Conservation (phyloP, 768 basidiomycete genomes). For the Exidia glandulosa region DNA sequence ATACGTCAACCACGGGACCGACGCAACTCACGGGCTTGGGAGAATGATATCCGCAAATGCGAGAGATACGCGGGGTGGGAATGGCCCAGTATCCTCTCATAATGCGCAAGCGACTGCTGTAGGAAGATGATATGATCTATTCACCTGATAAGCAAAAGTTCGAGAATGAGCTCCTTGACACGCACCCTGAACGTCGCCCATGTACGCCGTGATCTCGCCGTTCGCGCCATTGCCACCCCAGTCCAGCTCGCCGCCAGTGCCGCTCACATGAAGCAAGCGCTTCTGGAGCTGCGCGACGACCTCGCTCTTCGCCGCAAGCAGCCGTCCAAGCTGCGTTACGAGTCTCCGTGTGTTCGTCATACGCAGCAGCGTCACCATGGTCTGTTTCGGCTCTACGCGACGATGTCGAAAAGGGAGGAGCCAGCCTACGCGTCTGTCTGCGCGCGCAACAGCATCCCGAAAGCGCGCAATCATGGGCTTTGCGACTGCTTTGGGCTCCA, state of each 20-base stretch:
- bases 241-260: constrained; percentile 20
- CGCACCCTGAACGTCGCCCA: constrained; percentile 86
- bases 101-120: constrained; percentile 73
- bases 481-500: no score
- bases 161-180: background rate
- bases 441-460: background rate
- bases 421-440: background rate
- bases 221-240: constrained; percentile 22
- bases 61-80: constrained; percentile 80
- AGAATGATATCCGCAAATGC: constrained; percentile 55
- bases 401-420: constrained; percentile 1
- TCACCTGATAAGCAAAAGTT: constrained; percentile 2
- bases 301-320: constrained; percentile 73
- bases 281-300: constrained; percentile 74
- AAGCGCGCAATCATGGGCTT: background rate
- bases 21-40: constrained; percentile 23
- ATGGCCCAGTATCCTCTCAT: constrained; percentile 80
- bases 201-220: constrained; percentile 65
- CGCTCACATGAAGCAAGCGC: constrained; percentile 39
- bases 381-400: constrained; percentile 2
- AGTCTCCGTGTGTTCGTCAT: constrained; percentile 72
- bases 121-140: constrained; percentile 84
- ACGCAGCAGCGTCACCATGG: constrained; percentile 41
- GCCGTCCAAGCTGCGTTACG: constrained; percentile 64
- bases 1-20: background rate